A percentile compares a stretch with the other conserved stretches of the same genome.
These are phyloP conservation scores for Saccharomycopsis guyanensis DNA, from an alignment of 805 yeast genomes.

Conservation along the genomic window DNA sequence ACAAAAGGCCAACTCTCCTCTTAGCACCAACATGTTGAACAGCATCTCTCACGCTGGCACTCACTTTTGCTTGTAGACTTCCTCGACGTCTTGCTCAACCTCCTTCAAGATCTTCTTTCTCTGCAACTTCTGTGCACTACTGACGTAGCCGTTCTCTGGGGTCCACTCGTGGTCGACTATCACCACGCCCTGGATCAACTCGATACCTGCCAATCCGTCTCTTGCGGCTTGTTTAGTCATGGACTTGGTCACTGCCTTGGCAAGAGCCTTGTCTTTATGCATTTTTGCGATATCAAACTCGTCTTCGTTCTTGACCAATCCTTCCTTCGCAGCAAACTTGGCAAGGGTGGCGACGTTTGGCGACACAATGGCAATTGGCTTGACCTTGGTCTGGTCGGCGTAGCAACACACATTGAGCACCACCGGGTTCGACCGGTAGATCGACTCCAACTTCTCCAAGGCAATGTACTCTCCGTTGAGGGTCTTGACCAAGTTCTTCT, in stretches of 20 bases:
- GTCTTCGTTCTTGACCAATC: slow-evolving; percentile 37
- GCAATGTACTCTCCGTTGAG: slow-evolving; percentile 97
- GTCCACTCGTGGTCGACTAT: slow-evolving; percentile 93
- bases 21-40: too few relatives aligned
- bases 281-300: slow-evolving; percentile 41
- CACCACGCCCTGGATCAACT: slow-evolving; percentile 70
- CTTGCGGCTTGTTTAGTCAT: slow-evolving; percentile 68
- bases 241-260: slow-evolving; percentile 45
- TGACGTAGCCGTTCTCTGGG: slow-evolving; percentile 88
- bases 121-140: slow-evolving; percentile 94
- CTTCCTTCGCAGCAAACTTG: slow-evolving; percentile 49
- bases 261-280: slow-evolving; percentile 47
- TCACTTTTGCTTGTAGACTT: slow-evolving; percentile 39
- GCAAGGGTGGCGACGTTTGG: slow-evolving; percentile 67
- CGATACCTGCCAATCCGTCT: slow-evolving; percentile 81
- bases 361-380: slow-evolving; percentile 85
- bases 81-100: slow-evolving; percentile 60
- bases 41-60: too few relatives aligned
- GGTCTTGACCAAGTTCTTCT: slow-evolving; percentile 93
- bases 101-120: slow-evolving; percentile 78
- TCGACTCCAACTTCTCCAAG: slow-evolving; percentile 84
- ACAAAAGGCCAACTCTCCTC: too few relatives aligned
- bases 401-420: slow-evolving; percentile 85
- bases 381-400: slow-evolving; percentile 81
- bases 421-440: slow-evolving; percentile 73